Percentiles rank a stretch among this genome's conserved stretches.
Evolutionary conservation across 306 rosid species (phyloP).

Genomic region (Crotalaria pallida): DNA sequence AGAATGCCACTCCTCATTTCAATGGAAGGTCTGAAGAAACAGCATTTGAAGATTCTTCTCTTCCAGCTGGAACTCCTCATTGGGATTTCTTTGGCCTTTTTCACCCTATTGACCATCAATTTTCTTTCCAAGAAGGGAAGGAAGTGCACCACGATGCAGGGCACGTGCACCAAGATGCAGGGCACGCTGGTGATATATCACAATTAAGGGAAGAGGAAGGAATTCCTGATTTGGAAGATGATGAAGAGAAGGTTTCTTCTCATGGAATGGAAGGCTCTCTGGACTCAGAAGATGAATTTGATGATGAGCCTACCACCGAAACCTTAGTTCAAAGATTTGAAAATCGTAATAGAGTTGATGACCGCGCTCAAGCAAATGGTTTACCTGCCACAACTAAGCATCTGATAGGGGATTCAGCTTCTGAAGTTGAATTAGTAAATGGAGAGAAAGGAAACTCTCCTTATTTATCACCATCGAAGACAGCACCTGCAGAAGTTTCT

Average conservation of each 20-base stretch:
- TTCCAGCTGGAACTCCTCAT: slow-evolving; percentile 49
- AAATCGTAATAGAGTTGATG: slow-evolving; percentile 58
- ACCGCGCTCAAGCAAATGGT: slow-evolving; percentile 37
- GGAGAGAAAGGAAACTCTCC: slow-evolving; percentile 50
- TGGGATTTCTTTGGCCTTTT: slow-evolving; percentile 94
- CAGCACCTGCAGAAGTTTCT: slow-evolving; percentile 29
- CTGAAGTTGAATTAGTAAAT: slow-evolving; percentile 48
- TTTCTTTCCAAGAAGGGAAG: slow-evolving; percentile 66
- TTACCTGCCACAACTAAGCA: slow-evolving; percentile 35
- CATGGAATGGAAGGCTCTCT: slow-evolving; percentile 50
- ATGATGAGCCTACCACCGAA: slow-evolving; percentile 60
- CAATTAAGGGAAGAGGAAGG: slow-evolving; percentile 62
- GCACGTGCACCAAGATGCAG: slow-evolving; percentile 36
- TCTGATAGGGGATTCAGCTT: slow-evolving; percentile 35
- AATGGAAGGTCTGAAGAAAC: slow-evolving; percentile 33
- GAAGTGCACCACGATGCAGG: slow-evolving; percentile 37
- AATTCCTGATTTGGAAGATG: slow-evolving; percentile 68
- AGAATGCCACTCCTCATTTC: slow-evolving; percentile 28
- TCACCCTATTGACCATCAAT: slow-evolving; percentile 63
- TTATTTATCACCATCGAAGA: slow-evolving; percentile 43
- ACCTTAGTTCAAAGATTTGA: slow-evolving; percentile 67
- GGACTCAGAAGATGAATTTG: slow-evolving; percentile 82
- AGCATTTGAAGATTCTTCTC: slow-evolving; percentile 52
- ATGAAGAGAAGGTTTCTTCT: slow-evolving; percentile 54
- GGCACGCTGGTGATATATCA: slow-evolving; percentile 41